Conservation (phyloP, 108 stramenopile genomes). For the Fragilaria radians region DNA sequence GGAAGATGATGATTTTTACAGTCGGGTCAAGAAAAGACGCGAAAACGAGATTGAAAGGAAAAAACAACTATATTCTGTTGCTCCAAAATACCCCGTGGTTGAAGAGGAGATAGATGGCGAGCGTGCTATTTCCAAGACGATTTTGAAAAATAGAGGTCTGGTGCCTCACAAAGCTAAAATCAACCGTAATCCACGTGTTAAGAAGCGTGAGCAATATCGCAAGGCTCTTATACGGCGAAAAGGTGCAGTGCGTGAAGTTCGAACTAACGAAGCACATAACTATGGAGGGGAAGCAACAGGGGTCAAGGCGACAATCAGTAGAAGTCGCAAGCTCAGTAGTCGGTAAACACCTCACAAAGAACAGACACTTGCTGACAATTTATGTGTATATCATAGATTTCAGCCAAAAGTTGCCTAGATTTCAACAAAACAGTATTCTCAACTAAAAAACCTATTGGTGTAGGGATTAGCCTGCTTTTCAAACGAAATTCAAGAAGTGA, state of each 20-base stretch:
- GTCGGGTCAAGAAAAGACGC: slow-evolving; percentile 38
- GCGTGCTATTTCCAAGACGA: slow-evolving; percentile 73
- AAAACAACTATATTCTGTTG: slow-evolving; percentile 62
- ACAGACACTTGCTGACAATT: too few relatives aligned
- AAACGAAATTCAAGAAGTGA: too few relatives aligned
- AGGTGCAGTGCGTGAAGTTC: slow-evolving; percentile 90
- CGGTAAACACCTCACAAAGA: neutral
- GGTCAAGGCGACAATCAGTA: slow-evolving; percentile 78
- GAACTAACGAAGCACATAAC: slow-evolving; percentile 72
- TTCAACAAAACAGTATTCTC: too few relatives aligned
- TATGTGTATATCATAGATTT: too few relatives aligned
- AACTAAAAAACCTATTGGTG: too few relatives aligned
- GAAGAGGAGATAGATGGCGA: slow-evolving; percentile 72
- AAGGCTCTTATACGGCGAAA: slow-evolving; percentile 90
- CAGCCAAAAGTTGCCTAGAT: too few relatives aligned
- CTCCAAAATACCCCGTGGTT: slow-evolving; percentile 73
- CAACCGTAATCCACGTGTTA: slow-evolving; percentile 96
- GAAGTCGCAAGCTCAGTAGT: slow-evolving; percentile 73
- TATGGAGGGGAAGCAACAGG: slow-evolving; percentile 90
- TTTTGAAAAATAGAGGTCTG: slow-evolving; percentile 93
- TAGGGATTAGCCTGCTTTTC: too few relatives aligned
- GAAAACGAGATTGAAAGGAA: slow-evolving; percentile 53
- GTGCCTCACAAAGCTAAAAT: slow-evolving; percentile 95
- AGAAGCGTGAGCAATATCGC: slow-evolving; percentile 94
- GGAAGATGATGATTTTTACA: slow-evolving; percentile 59